Base-by-base conservation (phyloP, 768 basidiomycete species). In the Roridomyces roridus region DNA sequence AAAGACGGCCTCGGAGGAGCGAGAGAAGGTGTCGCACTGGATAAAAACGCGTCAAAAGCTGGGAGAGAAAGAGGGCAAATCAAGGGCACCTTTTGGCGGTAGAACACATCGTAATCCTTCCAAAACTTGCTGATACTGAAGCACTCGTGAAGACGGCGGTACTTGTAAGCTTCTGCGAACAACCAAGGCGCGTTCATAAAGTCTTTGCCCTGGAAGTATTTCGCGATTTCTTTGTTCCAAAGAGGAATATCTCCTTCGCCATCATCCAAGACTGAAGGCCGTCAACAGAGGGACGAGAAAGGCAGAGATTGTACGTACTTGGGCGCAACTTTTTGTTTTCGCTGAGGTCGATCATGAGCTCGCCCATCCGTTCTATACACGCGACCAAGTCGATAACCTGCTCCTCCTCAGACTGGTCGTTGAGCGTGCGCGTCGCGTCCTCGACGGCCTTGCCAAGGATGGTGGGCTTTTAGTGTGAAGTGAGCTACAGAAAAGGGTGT, bases 101-200 rank as follows among this genome's bases (percentile, higher is more conserved):
- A 96, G 73, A 97, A 98, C 40, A 96, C 94, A 68, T 96, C 95
- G 69, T 96, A 96, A 64, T 88, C 84, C 59, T 81, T 82, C 92
- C 94, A 98, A 72, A 83, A 89, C 68, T 91, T 92, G 79, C 90
- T 91, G 57, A 93, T 77, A 59, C 91, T 94, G 78, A 98, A 98
- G 73, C 92, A 93, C 72, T 96, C 95, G 59, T 91, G 92, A 42
- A 98, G 83, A 57, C 93, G 86, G 63, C 92, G 89, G 70, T 94
- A 94, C 71, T 93, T 94, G 78, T 94, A 93, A 15, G 95, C 94
- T 71, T 96, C 95, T 20, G 95, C 96, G 66, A 98, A 97, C 17
- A 97, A 77, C 95, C 94, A 96, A 6, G 94, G 94, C 0, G 95
- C 94, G 69, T 91, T 94, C 93, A 96, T 96, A 67, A 94, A 95